These are phyloP conservation scores for Grosmannia serpens DNA, from an alignment of 2,329 filamentous ascomycete genomes.

Conservation along the genomic window DNA sequence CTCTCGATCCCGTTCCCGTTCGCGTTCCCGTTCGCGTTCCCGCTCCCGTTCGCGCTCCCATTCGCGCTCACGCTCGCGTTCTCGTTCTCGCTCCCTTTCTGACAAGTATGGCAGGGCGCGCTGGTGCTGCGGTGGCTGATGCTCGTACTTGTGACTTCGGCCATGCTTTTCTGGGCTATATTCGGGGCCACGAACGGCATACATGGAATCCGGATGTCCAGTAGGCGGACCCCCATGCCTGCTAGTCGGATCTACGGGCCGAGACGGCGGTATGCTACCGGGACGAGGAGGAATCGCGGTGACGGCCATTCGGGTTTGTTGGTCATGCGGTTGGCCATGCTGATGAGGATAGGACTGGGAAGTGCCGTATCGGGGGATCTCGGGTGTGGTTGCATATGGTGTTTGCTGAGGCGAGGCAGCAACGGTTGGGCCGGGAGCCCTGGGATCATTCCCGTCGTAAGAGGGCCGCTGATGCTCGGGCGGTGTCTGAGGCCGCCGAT, in stretches of 20 bases:
- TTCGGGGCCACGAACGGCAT: constrained; percentile 38
- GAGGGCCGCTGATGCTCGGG: constrained; percentile 48
- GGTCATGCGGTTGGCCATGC: constrained; percentile 33
- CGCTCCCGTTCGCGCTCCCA: constrained; percentile 26
- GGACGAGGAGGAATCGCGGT: constrained; percentile 34
- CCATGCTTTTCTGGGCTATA: constrained; percentile 41
- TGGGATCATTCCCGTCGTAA: constrained; percentile 25
- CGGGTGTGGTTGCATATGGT: constrained; percentile 40
- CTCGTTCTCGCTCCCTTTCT: constrained; percentile 28
- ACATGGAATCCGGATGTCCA: constrained; percentile 20
- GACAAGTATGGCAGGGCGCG: constrained; percentile 29
- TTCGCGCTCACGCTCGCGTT: constrained; percentile 19
- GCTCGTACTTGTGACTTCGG: constrained; percentile 38
- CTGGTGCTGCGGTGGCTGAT: constrained; percentile 18
- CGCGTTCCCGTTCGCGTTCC: constrained; percentile 12
- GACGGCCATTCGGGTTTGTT: constrained; percentile 13
- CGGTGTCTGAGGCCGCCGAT: constrained; percentile 56
- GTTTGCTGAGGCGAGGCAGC: constrained; percentile 20
- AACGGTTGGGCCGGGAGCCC: constrained; percentile 35
- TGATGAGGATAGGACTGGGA: constrained; percentile 40
- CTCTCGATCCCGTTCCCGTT: constrained; percentile 27
- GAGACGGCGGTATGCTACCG: constrained; percentile 31
- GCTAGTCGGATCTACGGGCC: constrained; percentile 35
- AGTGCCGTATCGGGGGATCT: constrained; percentile 46
- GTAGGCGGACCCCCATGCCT: constrained; percentile 17